Evolutionary conservation across 2,329 filamentous ascomycete genomes (phyloP), one percentile per base, ranked within the genome.

Genomic region (Tolypocladium ovalisporum): DNA sequence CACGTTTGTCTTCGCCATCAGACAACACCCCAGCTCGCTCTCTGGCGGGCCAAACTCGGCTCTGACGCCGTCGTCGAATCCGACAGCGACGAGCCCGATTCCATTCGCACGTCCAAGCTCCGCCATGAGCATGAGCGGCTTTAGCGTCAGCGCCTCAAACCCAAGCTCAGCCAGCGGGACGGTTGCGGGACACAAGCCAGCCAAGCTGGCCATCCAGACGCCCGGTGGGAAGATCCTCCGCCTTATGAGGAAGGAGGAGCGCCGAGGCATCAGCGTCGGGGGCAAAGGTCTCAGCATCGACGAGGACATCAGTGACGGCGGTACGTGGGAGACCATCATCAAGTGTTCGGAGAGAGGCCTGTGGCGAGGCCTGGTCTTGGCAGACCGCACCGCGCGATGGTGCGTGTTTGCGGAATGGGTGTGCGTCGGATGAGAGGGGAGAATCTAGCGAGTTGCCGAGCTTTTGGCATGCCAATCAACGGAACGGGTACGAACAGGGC

Each of bases 1-100:
- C 70, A 99, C 94, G 0, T 99, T 97, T 68, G 93, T 99, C 34
- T 99, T 99, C 71, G 89, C 89, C 56, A 88, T 99, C 60, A 89
- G 94, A 52, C 94, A 99, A 68, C 92, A 99, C 68, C 89, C 92
- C 0, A 79, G 76, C 69, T 87, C 90, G 0, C 60, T 71, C 1
- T 62, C 67, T 0, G 67, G 61, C 47, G 69, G 66, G 8, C 56
- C 63, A 3, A 66, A 68, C 34, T 75, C 72, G 32, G 66, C 66
- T 1, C 67, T 78, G 60, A 76, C 76, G 12, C 75, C 78, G 6
- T 71, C 76, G 7, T 77, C 75, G 53, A 79, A 79, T 60, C 73
- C 75, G 3, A 76, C 78, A 8, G 72, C 69, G 34, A 71, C 75
- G 12, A 82, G 79, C 59, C 86, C 86, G 1, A 76, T 85, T 24